A percentile compares a stretch with the other conserved stretches of the same genome.
These are phyloP conservation scores for Lachancea cidri DNA, from an alignment of 805 yeast species.

Conservation along the genomic window DNA sequence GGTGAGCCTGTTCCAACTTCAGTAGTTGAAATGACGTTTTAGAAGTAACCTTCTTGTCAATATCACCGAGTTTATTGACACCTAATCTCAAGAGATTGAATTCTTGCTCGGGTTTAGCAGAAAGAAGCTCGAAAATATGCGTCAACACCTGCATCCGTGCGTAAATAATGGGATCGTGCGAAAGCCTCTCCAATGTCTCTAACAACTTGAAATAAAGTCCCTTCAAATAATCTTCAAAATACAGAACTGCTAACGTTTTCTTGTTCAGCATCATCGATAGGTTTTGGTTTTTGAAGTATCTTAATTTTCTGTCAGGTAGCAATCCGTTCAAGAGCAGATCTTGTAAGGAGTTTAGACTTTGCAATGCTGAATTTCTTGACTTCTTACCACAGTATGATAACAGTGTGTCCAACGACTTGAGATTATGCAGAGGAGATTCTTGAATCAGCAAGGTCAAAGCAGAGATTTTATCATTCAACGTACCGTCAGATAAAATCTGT, in stretches of 20 bases:
- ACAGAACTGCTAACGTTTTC: conserved; percentile 63
- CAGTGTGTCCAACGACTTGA: conserved; percentile 76
- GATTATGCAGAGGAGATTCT: conserved; percentile 89
- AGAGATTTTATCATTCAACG: conserved; percentile 89
- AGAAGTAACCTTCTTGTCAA: conserved; percentile 84
- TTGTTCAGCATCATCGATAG: conserved; percentile 42
- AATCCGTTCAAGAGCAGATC: conserved; percentile 83
- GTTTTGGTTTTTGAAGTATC: conserved; percentile 71
- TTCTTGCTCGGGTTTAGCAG: conserved; percentile 93
- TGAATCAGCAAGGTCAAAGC: conserved; percentile 89
- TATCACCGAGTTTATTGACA: conserved; percentile 91
- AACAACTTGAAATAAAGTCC: conserved; percentile 68
- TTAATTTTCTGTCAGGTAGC: conserved; percentile 79
- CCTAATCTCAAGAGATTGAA: conserved; percentile 83
- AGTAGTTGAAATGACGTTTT: conserved; percentile 78
- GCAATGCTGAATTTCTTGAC: conserved; percentile 87
- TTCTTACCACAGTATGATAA: conserved; percentile 80
- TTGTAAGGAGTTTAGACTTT: conserved; percentile 81
- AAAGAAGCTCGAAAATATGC: conserved; percentile 74
- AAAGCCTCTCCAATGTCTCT: conserved; percentile 67
- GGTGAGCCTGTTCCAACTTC: conserved; percentile 83
- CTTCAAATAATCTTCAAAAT: conserved; percentile 88
- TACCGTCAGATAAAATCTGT: conserved; percentile 87
- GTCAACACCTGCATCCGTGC: conserved; percentile 73
- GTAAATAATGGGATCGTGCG: conserved; percentile 89